phyloP scores from a whole-genome alignment of 345 rosid genomes.

The Linum trigynum region DNA sequence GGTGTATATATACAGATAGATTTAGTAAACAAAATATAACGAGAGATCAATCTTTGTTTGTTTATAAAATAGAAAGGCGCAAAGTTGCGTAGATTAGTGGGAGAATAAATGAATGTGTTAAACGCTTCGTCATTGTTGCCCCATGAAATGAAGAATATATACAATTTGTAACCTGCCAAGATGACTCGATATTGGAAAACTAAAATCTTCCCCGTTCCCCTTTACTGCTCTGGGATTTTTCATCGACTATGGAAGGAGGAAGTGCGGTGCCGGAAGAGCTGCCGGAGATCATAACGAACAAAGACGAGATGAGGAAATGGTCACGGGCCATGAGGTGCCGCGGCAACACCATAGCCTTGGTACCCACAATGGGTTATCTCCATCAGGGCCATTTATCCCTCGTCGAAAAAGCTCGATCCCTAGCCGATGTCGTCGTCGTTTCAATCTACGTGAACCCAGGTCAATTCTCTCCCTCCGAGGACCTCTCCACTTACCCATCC shows the following conservation, averaged over 20 bases:
- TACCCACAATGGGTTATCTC: slow-evolving; percentile 92
- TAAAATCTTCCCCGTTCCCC: too few species aligned
- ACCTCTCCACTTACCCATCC: slow-evolving; percentile 84
- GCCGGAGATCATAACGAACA: slow-evolving; percentile 45
- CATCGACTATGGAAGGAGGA: slow-evolving; percentile 17
- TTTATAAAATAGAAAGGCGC: too few species aligned
- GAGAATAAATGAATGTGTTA: too few species aligned
- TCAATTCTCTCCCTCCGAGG: slow-evolving; percentile 85
- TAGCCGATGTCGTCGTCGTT: slow-evolving; percentile 48
- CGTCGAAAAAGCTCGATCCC: slow-evolving; percentile 45
- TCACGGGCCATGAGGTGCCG: slow-evolving; percentile 48
- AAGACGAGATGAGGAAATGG: slow-evolving; percentile 70
- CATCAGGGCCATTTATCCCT: slow-evolving; percentile 81
- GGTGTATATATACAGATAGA: too few species aligned
- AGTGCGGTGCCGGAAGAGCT: slow-evolving; percentile 10
- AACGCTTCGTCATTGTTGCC: too few species aligned
- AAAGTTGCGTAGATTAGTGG: too few species aligned
- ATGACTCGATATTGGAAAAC: too few species aligned
- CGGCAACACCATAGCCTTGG: slow-evolving; percentile 61
- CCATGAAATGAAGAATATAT: too few species aligned
- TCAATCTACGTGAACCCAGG: slow-evolving; percentile 94
- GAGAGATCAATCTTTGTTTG: too few species aligned
- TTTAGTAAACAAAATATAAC: too few species aligned
- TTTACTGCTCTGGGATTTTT: too few species aligned
- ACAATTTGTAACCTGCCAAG: too few species aligned